These are phyloP conservation scores for Diaporthe sp. DNA, from an alignment of 2,329 filamentous ascomycete genomes.

Conservation along the genomic window DNA sequence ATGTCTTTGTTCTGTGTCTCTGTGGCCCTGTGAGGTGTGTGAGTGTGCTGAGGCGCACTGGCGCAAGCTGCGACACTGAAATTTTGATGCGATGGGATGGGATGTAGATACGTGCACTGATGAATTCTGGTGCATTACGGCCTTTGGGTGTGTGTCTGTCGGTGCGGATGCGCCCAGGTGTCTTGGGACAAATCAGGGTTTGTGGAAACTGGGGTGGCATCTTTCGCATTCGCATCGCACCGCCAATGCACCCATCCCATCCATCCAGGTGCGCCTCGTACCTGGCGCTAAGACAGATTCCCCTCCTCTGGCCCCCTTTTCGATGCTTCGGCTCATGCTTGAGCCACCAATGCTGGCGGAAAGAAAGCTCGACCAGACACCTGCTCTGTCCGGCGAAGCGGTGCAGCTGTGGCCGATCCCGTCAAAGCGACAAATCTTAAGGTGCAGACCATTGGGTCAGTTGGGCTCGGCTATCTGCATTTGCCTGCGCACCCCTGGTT, in stretches of 20 bases:
- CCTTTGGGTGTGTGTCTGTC: not conserved
- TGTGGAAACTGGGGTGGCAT: not conserved
- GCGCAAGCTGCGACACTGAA: slow-evolving; percentile 14
- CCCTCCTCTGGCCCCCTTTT: not conserved
- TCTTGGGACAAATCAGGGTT: not conserved
- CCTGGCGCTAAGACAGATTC: slow-evolving; percentile 17
- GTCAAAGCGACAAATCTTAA: slow-evolving; percentile 19
- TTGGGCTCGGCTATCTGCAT: slow-evolving; percentile 18
- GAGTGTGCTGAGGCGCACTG: not conserved
- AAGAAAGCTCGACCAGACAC: not conserved
- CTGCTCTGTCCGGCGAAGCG: too few relatives aligned
- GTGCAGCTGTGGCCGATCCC: not conserved
- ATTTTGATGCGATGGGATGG: not conserved
- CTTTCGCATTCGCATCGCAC: slow-evolving; percentile 12
- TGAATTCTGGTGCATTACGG: not conserved
- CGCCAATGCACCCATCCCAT: slow-evolving; percentile 14
- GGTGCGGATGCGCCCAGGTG: not conserved
- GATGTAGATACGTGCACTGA: not conserved
- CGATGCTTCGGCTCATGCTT: not conserved
- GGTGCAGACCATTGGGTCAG: slow-evolving; percentile 8
- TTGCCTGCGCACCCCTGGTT: not conserved
- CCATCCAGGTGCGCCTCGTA: slow-evolving; percentile 2
- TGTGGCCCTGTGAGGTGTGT: not conserved
- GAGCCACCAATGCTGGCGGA: not conserved
- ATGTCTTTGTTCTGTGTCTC: not conserved